Conservation (phyloP, 2,329 filamentous ascomycete genomes). For the Apiospora arundinis region DNA sequence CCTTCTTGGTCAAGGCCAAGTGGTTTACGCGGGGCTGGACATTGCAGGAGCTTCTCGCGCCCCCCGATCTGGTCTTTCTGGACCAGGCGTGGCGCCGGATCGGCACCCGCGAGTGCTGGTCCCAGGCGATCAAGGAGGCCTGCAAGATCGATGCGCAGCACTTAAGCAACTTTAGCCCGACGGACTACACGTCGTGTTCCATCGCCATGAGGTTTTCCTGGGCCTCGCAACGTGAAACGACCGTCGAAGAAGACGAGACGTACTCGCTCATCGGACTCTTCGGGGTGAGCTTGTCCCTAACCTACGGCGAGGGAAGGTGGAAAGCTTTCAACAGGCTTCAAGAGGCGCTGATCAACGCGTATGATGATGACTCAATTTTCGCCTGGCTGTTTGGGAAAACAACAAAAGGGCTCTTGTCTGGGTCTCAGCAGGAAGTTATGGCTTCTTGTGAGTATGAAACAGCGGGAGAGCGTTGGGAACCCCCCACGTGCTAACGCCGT, state of each 20-base stretch:
- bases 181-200: constrained; percentile 18
- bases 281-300: constrained; percentile 36
- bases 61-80: constrained; percentile 19
- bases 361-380: constrained; percentile 29
- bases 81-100: constrained; percentile 20
- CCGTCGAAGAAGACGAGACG: constrained; percentile 34
- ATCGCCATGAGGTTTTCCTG: constrained; percentile 29
- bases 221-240: constrained; percentile 32
- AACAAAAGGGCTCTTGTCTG: neutral
- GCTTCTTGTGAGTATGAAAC: neutral
- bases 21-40: constrained; percentile 22
- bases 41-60: constrained; percentile 18
- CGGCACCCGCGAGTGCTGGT: constrained; percentile 18
- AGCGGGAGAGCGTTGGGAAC: too few relatives aligned
- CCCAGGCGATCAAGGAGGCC: neutral
- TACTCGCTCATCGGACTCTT: constrained; percentile 39
- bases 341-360: constrained; percentile 32
- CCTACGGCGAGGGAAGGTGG: constrained; percentile 38
- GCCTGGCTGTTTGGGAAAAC: neutral
- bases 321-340: constrained; percentile 35
- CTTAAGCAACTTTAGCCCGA: neutral
- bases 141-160: neutral
- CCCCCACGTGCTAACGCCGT: neutral
- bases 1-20: constrained; percentile 19
- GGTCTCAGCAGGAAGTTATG: neutral